phyloP scores from a whole-genome alignment of 495 filamentous ascomycete species.

The Annulohypoxylon stygium region DNA sequence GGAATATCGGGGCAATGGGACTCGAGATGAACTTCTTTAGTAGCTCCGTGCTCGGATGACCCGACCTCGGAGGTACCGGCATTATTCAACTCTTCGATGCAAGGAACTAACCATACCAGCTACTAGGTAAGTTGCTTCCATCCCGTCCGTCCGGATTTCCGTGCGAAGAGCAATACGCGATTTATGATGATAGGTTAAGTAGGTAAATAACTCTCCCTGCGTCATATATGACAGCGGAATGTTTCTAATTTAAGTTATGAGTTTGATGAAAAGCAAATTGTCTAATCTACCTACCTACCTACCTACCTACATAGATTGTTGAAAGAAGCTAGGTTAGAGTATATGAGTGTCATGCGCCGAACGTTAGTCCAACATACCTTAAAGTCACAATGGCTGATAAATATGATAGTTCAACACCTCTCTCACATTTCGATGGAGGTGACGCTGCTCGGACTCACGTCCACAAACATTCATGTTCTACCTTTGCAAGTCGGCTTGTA shows the following conservation, averaged over 20 bases:
- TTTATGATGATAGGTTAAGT: neutral
- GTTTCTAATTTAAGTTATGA: neutral
- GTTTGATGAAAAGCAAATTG: neutral
- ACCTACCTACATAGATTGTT: neutral
- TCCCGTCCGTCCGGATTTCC: neutral
- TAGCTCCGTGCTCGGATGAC: neutral
- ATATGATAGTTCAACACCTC: too few relatives aligned
- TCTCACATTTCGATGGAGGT: too few relatives aligned
- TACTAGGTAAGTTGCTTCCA: neutral
- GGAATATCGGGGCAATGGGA: neutral
- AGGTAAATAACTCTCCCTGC: neutral
- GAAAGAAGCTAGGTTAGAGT: too few relatives aligned
- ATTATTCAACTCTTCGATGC: neutral
- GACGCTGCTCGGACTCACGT: too few relatives aligned
- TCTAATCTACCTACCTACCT: neutral
- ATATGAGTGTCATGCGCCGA: too few relatives aligned
- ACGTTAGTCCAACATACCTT: too few relatives aligned
- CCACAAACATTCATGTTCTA: too few relatives aligned
- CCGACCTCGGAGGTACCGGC: slow-evolving; percentile 7
- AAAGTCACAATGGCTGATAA: too few relatives aligned
- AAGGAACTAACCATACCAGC: neutral
- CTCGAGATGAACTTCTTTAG: neutral
- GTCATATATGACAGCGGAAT: neutral
- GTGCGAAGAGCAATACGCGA: neutral
- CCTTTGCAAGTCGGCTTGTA: neutral